A percentile compares a stretch with the other conserved stretches of the same genome.
phyloP scores from a whole-genome alignment of 805 yeast genomes.

The Hanseniaspora singularis region DNA sequence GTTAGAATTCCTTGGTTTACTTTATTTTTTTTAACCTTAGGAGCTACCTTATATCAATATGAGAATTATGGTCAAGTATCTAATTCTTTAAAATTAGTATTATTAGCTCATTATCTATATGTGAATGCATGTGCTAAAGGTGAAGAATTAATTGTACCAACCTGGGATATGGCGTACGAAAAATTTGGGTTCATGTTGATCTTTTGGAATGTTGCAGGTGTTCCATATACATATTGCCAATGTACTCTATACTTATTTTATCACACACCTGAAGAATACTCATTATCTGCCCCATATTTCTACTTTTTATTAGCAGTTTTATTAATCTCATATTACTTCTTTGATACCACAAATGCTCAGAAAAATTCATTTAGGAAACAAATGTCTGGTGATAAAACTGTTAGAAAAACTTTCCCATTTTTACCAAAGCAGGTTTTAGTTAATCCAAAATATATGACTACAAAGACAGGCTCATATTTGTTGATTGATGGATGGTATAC shows the following conservation, averaged over 20 bases:
- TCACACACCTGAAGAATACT: slow-evolving; percentile 75
- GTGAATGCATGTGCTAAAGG: slow-evolving; percentile 97
- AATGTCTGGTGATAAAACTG: slow-evolving; percentile 63
- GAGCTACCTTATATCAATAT: slow-evolving; percentile 64
- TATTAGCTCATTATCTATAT: slow-evolving; percentile 83
- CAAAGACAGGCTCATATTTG: slow-evolving; percentile 73
- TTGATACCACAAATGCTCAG: slow-evolving; percentile 90
- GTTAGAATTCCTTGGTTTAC: slow-evolving; percentile 96
- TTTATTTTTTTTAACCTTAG: slow-evolving; percentile 61
- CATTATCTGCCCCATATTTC: slow-evolving; percentile 55
- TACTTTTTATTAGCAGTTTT: slow-evolving; percentile 43
- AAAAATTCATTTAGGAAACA: slow-evolving; percentile 81
- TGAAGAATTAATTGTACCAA: slow-evolving; percentile 91
- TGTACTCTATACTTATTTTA: slow-evolving; percentile 72
- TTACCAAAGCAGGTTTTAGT: slow-evolving; percentile 72
- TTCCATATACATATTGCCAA: slow-evolving; percentile 95
- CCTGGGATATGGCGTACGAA: slow-evolving; percentile 99
- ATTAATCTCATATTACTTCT: slow-evolving; percentile 71
- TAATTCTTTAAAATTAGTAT: slow-evolving; percentile 59
- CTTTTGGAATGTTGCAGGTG: slow-evolving; percentile 99
- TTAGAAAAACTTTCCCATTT: slow-evolving; percentile 87
- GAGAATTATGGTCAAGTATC: slow-evolving; percentile 71
- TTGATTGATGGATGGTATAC: slow-evolving; percentile 91
- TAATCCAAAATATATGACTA: slow-evolving; percentile 73
- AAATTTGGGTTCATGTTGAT: slow-evolving; percentile 98